Conservation (phyloP, 352 stramenopile species). For the Phytopythium cucurbitacearum region DNA sequence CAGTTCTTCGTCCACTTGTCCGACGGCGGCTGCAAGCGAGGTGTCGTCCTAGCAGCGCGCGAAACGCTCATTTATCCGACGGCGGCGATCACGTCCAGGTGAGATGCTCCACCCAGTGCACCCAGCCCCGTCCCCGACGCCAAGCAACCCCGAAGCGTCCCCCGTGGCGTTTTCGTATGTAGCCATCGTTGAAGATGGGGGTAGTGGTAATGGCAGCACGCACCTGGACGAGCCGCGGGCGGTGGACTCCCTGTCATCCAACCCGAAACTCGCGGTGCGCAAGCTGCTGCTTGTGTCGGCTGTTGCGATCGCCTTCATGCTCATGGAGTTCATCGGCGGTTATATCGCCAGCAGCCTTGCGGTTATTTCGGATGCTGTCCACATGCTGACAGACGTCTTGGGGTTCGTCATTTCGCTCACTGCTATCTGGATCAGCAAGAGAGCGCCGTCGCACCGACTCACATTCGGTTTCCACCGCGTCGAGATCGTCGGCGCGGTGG, state of each 20-base stretch:
- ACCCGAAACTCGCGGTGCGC: constrained; percentile 46
- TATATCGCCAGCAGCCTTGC: constrained; percentile 91
- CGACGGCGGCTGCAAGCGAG: too few relatives aligned
- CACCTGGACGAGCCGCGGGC: too few relatives aligned
- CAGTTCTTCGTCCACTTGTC: too few relatives aligned
- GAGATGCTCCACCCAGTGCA: too few relatives aligned
- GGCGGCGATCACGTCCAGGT: too few relatives aligned
- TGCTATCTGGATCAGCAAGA: constrained; percentile 60
- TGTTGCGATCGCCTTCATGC: constrained; percentile 91
- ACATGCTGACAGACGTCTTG: constrained; percentile 71
- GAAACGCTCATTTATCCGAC: too few relatives aligned
- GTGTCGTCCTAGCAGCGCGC: too few relatives aligned
- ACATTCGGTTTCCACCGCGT: constrained; percentile 95
- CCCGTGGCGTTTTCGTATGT: too few relatives aligned
- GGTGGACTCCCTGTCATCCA: constrained; percentile 29
- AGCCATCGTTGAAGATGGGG: too few relatives aligned
- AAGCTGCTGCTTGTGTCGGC: constrained; percentile 62
- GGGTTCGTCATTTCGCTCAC: constrained; percentile 76
- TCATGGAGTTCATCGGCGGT: constrained; percentile 93
- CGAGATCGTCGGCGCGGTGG: constrained; percentile 94
- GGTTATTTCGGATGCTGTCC: constrained; percentile 89
- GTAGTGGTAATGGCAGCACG: too few relatives aligned
- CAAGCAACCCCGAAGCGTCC: too few relatives aligned
- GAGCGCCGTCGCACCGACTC: constrained; percentile 66
- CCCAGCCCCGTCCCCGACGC: too few relatives aligned